Percentiles rank a stretch among this genome's conserved stretches.
Conservation (phyloP, 257 asterid species). For the Forsythia suspensa region DNA sequence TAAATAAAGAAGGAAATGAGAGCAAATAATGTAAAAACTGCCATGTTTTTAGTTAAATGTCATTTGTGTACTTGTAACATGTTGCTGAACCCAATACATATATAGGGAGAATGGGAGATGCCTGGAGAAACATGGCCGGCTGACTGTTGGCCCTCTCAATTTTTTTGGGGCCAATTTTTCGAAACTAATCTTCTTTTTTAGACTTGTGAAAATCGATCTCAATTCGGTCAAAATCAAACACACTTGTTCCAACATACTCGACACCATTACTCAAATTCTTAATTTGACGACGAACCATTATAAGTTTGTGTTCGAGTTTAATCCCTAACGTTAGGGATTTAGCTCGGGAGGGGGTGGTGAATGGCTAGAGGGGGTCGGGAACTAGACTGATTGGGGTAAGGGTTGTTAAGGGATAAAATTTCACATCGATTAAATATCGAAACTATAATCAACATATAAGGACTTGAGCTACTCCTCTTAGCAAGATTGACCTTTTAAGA, state of each 20-base stretch:
- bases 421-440: too few species aligned
- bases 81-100: not conserved
- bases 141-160: not conserved
- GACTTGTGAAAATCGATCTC: not conserved
- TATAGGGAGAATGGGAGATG: constrained; percentile 2
- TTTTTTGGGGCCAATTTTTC: not conserved
- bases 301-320: too few species aligned
- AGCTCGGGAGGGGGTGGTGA: too few species aligned
- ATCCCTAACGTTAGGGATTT: too few species aligned
- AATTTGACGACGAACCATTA: too few species aligned
- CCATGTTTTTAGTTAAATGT: constrained; percentile 15
- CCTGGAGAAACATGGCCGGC: constrained; percentile 10
- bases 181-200: not conserved
- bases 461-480: too few species aligned
- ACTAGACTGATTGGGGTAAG: too few species aligned
- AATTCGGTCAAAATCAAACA: not conserved
- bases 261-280: not conserved
- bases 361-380: too few species aligned
- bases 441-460: too few species aligned
- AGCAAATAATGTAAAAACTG: not conserved
- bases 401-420: too few species aligned
- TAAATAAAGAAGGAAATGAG: constrained; percentile 1
- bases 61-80: not conserved
- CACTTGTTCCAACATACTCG: not conserved
- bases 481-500: too few species aligned